Evolutionary conservation across 176 grass and related monocot genomes (phyloP).

Genomic region (Zea mays): Zm-B73-REFERENCE-NAM-5.0 NC_050098.1:35675001-35675500

Average conservation of each 20-base stretch:
- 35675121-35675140: conserved; percentile 82
- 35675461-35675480: conserved; percentile 96
- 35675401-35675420: conserved; percentile 95
- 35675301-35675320: conserved; percentile 44
- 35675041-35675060: conserved; percentile 3
- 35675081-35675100: conserved; percentile 97
- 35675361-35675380: conserved; percentile 96
- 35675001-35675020: not conserved
- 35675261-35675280: conserved; percentile 23
- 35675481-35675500: conserved; percentile 96
- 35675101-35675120: conserved; percentile 93
- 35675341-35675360: conserved; percentile 90
- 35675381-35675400: conserved; percentile 96
- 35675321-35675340: conserved; percentile 99
- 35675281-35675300: not conserved
- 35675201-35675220: conserved; percentile 99
- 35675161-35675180: conserved; percentile 99
- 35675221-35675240: conserved; percentile 63
- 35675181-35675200: conserved; percentile 97
- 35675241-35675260: conserved; percentile 38
- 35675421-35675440: conserved; percentile 99
- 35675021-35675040: conserved; percentile 15
- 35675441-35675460: conserved; percentile 99
- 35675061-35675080: conserved; percentile 71
- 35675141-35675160: conserved; percentile 98